These are phyloP conservation scores for Aspergillus sp. DNA, from an alignment of 2,329 filamentous ascomycete genomes.

Conservation along the genomic window DNA sequence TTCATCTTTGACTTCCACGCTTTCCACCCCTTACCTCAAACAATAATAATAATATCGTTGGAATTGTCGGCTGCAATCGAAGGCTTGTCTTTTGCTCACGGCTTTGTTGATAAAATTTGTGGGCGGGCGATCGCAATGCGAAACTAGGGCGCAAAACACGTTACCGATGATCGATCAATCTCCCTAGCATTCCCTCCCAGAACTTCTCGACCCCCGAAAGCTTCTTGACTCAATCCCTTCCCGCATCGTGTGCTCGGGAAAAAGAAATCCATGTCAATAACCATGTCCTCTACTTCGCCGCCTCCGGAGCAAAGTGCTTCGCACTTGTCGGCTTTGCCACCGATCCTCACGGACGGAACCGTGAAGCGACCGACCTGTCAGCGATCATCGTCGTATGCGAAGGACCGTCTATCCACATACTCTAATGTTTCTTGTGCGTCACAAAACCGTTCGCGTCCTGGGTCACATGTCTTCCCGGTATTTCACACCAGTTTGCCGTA, in stretches of 20 bases:
- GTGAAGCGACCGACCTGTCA: constrained; percentile 58
- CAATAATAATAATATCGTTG: background rate
- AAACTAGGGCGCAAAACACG: constrained; percentile 24
- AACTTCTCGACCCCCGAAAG: background rate
- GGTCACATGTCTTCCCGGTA: constrained; percentile 74
- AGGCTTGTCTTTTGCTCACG: background rate
- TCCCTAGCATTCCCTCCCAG: background rate
- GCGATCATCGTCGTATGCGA: constrained; percentile 72
- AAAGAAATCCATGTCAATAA: constrained; percentile 22
- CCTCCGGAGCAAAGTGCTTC: constrained; percentile 22
- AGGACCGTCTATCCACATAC: constrained; percentile 78
- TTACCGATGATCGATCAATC: constrained; percentile 16
- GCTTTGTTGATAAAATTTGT: constrained; percentile 3
- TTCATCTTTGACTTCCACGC: background rate
- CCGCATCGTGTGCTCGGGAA: constrained; percentile 4
- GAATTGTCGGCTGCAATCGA: background rate
- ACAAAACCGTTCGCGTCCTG: constrained; percentile 65
- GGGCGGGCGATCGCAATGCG: constrained; percentile 30
- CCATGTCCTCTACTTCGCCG: constrained; percentile 33
- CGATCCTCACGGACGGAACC: constrained; percentile 47
- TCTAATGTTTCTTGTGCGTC: constrained; percentile 61
- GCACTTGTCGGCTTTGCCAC: constrained; percentile 34
- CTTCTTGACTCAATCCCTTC: constrained; percentile 2
- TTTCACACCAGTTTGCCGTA: constrained; percentile 84
- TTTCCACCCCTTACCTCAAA: background rate